Conservation (phyloP, 2,329 filamentous ascomycete species). For the Achaetomium macrosporum region DNA sequence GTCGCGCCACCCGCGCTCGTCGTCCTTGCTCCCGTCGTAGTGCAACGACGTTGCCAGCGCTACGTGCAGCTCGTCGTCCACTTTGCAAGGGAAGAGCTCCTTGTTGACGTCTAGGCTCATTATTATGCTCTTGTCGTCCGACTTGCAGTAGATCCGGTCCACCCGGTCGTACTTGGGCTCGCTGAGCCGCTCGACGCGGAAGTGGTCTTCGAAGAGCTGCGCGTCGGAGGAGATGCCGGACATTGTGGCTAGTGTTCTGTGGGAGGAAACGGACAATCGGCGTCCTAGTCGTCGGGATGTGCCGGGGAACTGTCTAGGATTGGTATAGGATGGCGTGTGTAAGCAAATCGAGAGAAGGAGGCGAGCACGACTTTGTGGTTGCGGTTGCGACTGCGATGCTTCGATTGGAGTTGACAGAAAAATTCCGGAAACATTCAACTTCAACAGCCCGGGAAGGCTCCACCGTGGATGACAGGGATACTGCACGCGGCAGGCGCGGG, state of each 20-base stretch:
- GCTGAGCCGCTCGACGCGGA: constrained; percentile 74
- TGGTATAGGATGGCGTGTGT: not conserved
- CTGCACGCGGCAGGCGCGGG: not conserved
- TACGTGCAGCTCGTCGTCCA: constrained; percentile 72
- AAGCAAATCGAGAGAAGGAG: not conserved
- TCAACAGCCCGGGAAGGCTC: not conserved
- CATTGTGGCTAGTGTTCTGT: constrained; percentile 30
- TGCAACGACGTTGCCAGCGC: constrained; percentile 80
- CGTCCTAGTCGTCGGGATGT: not conserved
- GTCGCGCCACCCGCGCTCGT: constrained; percentile 77
- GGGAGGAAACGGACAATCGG: not conserved
- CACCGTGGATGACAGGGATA: not conserved
- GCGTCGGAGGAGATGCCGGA: constrained; percentile 67
- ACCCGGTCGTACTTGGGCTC: constrained; percentile 92
- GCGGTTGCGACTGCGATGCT: not conserved
- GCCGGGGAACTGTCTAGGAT: not conserved
- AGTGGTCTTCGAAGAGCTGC: constrained; percentile 88
- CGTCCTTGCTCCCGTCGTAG: constrained; percentile 76
- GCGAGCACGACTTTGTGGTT: not conserved
- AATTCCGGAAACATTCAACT: constrained; percentile 11
- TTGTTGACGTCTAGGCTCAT: constrained; percentile 91
- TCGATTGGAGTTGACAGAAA: constrained; percentile 10
- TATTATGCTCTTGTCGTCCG: constrained; percentile 45
- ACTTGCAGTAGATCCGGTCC: constrained; percentile 73
- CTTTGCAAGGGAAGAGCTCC: constrained; percentile 74